These are phyloP conservation scores for Naematelia aurantialba DNA, from an alignment of 768 basidiomycete genomes.

Conservation along the genomic window DNA sequence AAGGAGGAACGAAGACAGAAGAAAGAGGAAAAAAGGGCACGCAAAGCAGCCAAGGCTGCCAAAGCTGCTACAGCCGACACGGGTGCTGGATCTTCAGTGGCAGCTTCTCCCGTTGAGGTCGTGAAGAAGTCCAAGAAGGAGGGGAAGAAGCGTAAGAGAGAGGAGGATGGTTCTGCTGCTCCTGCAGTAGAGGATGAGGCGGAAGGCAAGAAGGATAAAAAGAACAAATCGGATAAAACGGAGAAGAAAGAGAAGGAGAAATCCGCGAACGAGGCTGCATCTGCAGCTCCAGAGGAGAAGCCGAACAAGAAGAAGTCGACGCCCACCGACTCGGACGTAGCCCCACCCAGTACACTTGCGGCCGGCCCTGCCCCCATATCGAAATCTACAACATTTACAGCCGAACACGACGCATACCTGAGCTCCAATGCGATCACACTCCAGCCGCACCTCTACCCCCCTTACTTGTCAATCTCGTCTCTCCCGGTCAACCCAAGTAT, in stretches of 20 bases:
- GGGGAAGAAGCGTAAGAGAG: constrained; percentile 34
- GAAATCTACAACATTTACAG: constrained; percentile 37
- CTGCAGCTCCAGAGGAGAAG: constrained; percentile 24
- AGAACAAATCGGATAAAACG: constrained; percentile 10
- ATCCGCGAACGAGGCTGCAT: neutral
- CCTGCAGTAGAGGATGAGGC: constrained; percentile 10
- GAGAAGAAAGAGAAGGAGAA: constrained; percentile 34
- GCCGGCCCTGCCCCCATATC: constrained; percentile 12
- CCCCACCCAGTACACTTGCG: constrained; percentile 14
- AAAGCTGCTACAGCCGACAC: constrained; percentile 9
- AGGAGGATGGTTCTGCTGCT: constrained; percentile 11
- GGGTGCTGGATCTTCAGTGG: neutral
- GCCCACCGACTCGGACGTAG: constrained; percentile 22
- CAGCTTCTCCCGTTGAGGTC: constrained; percentile 36
- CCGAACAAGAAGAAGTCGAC: constrained; percentile 41
- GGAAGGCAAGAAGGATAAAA: constrained; percentile 9
- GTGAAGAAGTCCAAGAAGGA: constrained; percentile 50
- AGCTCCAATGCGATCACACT: constrained; percentile 70
- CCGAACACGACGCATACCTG: constrained; percentile 64
- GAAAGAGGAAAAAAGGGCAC: constrained; percentile 18
- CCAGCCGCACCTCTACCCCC: constrained; percentile 57
- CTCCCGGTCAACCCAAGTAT: constrained; percentile 66
- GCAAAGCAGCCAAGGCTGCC: constrained; percentile 14
- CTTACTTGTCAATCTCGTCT: constrained; percentile 68
- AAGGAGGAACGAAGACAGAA: constrained; percentile 16